A percentile compares a stretch with the other conserved stretches of the same genome.
Conservation (phyloP, 2,329 filamentous ascomycete genomes). For the Fusarium devonianum region DNA sequence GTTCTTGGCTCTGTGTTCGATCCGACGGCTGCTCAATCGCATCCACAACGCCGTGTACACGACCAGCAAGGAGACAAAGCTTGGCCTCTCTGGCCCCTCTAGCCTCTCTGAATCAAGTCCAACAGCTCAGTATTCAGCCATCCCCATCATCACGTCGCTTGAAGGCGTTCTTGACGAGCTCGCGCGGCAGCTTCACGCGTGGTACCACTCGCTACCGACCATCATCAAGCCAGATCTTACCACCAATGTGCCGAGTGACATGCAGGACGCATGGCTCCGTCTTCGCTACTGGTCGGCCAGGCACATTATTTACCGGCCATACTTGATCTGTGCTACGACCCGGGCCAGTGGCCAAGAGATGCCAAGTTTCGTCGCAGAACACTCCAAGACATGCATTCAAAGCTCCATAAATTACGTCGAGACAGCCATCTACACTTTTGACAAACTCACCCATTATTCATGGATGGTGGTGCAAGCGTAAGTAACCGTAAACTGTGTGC, state of each 20-base stretch:
- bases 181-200: conserved; percentile 35
- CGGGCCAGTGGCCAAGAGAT: not conserved
- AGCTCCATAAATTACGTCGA: conserved; percentile 16
- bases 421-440: conserved; percentile 1
- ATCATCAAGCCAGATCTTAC: conserved; percentile 36
- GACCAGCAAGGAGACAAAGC: no score
- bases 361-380: not conserved
- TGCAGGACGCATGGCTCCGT: conserved; percentile 21
- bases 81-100: no score
- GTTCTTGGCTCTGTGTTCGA: conserved; percentile 32
- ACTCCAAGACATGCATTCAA: conserved; percentile 1
- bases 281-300: conserved; percentile 34
- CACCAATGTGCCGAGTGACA: conserved; percentile 8
- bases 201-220: conserved; percentile 36
- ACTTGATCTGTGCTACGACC: conserved; percentile 28
- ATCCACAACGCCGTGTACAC: conserved; percentile 35
- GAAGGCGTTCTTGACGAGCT: conserved; percentile 33
- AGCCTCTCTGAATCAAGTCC: no score
- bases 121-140: no score
- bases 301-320: conserved; percentile 29
- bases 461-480: conserved; percentile 19
- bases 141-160: conserved; percentile 29
- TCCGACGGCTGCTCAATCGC: conserved; percentile 35
- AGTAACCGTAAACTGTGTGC: no score
- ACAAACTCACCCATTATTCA: conserved; percentile 3